A percentile compares a stretch with the other conserved stretches of the same genome.
phyloP scores from a whole-genome alignment of 495 filamentous ascomycete genomes.

The Neurospora sp. region DNA sequence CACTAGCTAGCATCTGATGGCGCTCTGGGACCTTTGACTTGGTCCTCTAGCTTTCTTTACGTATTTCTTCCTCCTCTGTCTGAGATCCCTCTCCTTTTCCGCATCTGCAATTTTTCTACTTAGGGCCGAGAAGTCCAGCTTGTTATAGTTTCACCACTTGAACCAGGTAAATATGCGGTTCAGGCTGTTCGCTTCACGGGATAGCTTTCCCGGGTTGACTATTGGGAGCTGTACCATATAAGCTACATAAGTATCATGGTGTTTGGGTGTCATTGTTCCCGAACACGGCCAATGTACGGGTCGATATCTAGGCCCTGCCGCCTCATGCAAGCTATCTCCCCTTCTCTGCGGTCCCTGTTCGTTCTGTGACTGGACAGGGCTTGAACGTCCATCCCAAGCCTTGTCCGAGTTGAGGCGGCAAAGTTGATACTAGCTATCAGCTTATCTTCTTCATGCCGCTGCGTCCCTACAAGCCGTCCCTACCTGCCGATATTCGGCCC shows the following conservation, averaged over 20 bases:
- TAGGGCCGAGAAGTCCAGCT: background rate
- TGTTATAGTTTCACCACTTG: background rate
- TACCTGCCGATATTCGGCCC: slow-evolving; percentile 12
- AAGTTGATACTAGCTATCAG: background rate
- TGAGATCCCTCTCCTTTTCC: background rate
- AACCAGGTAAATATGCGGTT: background rate
- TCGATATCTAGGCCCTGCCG: background rate
- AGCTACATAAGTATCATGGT: background rate
- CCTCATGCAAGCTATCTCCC: background rate
- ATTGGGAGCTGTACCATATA: background rate
- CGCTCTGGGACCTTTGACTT: no score
- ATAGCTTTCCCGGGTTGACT: background rate
- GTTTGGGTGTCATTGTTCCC: background rate
- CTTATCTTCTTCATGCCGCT: background rate
- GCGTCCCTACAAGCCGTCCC: background rate
- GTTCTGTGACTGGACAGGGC: background rate
- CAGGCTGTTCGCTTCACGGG: background rate
- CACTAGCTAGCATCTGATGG: background rate
- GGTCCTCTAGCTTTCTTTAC: no score
- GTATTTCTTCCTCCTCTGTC: no score
- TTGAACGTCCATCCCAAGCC: background rate
- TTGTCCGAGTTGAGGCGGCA: background rate
- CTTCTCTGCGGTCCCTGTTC: background rate
- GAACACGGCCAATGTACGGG: background rate
- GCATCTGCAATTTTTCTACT: background rate